Evolutionary conservation across 2,329 filamentous ascomycete genomes (phyloP).

Genomic region (Claviceps pazoutovae): DNA sequence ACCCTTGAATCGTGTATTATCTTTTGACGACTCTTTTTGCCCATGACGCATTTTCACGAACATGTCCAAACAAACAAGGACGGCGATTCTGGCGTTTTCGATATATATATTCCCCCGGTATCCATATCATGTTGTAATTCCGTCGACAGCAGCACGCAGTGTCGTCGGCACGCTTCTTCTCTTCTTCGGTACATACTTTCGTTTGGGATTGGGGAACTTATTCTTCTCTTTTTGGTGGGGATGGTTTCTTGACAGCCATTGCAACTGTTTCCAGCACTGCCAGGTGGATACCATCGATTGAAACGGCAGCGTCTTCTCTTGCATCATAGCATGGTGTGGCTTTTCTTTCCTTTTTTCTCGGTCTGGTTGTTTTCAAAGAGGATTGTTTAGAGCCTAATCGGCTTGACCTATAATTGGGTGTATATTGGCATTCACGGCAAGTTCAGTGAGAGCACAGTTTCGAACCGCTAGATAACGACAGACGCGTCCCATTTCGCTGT

Average conservation of each 20-base stretch:
- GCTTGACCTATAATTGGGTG: background rate
- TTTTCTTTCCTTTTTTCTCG: background rate
- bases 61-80: slow-evolving; percentile 2
- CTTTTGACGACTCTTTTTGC: background rate
- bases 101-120: background rate
- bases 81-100: background rate
- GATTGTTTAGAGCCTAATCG: background rate
- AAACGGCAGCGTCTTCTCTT: background rate
- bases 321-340: slow-evolving; percentile 6
- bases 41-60: slow-evolving; percentile 9
- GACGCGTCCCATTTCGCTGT: background rate
- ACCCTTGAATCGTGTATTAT: background rate
- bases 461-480: slow-evolving; percentile 1
- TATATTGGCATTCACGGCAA: background rate
- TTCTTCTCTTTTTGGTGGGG: background rate
- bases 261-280: background rate
- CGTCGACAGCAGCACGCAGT: background rate
- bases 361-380: background rate
- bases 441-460: background rate
- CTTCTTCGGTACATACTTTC: background rate
- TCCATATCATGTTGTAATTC: slow-evolving; percentile 4
- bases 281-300: background rate
- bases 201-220: background rate
- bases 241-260: background rate
- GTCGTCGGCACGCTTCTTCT: background rate